These are phyloP conservation scores for Arthrobotrys iridis DNA, from an alignment of 2,329 filamentous ascomycete genomes.

Conservation along the genomic window DNA sequence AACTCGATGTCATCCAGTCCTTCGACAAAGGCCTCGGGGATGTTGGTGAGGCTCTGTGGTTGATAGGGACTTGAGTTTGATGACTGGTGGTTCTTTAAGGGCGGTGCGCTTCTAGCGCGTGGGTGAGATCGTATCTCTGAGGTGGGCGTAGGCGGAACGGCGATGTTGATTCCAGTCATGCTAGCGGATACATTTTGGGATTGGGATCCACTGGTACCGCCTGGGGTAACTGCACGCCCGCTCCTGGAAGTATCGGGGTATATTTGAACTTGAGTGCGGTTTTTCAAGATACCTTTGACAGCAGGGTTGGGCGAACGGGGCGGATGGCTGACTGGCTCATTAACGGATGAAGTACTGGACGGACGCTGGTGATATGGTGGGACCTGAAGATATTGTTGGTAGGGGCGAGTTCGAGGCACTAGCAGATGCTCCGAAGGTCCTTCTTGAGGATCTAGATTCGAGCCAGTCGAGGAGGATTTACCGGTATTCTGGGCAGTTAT, in stretches of 20 bases:
- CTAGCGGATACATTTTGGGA: neutral
- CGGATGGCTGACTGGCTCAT: neutral
- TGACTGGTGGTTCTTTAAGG: conserved; percentile 1
- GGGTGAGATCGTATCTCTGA: neutral
- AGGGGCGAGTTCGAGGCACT: neutral
- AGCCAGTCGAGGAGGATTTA: neutral
- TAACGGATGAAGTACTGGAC: neutral
- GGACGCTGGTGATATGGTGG: neutral
- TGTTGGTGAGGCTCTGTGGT: conserved; percentile 11
- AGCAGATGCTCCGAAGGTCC: neutral
- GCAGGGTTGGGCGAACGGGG: neutral
- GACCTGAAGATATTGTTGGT: conserved; percentile 1
- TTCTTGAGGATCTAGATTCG: neutral
- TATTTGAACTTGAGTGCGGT: neutral
- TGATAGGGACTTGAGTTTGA: neutral
- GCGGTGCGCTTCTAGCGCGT: conserved; percentile 23
- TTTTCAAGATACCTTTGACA: conserved; percentile 37
- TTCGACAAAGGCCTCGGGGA: conserved; percentile 20
- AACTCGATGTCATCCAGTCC: conserved; percentile 32
- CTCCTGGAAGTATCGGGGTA: neutral
- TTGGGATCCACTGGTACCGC: neutral
- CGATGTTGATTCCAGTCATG: neutral
- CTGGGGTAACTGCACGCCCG: neutral
- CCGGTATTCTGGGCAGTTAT: neutral
- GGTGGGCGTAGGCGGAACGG: neutral